A percentile compares a stretch with the other conserved stretches of the same genome.
phyloP scores from a whole-genome alignment of 345 rosid genomes.

The Gossypium arboreum region DNA sequence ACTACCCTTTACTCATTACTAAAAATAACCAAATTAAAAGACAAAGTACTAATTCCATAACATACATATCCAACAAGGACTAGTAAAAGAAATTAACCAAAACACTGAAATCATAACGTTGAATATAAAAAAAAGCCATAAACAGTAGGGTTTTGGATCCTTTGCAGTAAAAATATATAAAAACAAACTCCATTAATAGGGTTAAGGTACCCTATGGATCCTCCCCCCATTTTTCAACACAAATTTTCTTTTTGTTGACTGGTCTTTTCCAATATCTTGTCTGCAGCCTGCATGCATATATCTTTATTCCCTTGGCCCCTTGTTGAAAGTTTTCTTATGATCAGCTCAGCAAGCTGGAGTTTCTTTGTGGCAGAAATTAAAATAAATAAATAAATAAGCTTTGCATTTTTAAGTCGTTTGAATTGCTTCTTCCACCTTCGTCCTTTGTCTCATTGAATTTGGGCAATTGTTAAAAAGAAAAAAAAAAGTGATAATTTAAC shows the following conservation, averaged over 20 bases:
- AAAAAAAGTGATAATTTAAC: not conserved
- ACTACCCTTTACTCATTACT: no score
- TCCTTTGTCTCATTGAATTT: not conserved
- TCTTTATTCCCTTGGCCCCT: slow-evolving; percentile 14
- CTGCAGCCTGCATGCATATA: not conserved
- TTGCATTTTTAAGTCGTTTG: slow-evolving; percentile 8
- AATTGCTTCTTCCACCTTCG: slow-evolving; percentile 8
- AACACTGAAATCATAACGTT: no score
- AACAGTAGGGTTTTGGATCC: slow-evolving; percentile 2
- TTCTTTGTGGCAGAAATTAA: slow-evolving; percentile 7
- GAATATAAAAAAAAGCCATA: no score
- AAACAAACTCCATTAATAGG: not conserved
- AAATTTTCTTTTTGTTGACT: slow-evolving; percentile 10
- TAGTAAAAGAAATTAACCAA: no score
- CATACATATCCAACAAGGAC: no score
- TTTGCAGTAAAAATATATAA: not conserved
- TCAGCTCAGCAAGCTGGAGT: not conserved
- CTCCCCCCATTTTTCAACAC: not conserved
- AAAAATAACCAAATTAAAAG: no score
- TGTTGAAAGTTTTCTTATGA: not conserved
- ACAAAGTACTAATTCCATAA: no score
- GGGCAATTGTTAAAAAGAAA: not conserved
- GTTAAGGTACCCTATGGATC: not conserved
- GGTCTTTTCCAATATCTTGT: slow-evolving; percentile 19
- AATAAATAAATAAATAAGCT: not conserved